Percentiles rank a stretch among this genome's conserved stretches.
Evolutionary conservation across 495 filamentous ascomycete species (phyloP).

Genomic region (Hypoxylon intermedium): DNA sequence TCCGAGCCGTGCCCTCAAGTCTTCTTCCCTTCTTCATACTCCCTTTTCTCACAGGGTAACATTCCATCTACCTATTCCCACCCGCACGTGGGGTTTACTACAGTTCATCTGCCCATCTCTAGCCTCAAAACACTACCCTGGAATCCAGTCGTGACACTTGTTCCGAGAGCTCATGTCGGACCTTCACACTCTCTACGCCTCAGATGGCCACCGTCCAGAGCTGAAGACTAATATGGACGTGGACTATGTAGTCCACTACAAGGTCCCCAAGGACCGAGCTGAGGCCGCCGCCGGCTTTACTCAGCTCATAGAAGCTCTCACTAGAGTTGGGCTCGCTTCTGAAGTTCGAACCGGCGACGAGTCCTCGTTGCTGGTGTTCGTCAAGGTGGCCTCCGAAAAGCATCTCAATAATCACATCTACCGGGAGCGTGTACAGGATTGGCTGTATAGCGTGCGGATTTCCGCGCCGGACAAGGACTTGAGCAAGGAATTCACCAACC

Average conservation of each 20-base stretch:
- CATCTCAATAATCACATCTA: constrained; percentile 71
- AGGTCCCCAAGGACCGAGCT: constrained; percentile 67
- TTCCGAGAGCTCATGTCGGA: constrained; percentile 44
- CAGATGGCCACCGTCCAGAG: constrained; percentile 41
- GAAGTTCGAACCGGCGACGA: constrained; percentile 85
- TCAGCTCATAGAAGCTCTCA: constrained; percentile 74
- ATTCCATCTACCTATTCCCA: neutral
- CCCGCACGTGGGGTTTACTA: neutral
- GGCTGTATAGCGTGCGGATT: constrained; percentile 88
- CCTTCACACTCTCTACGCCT: constrained; percentile 41
- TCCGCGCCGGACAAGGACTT: constrained; percentile 79
- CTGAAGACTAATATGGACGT: constrained; percentile 60
- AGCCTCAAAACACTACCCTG: neutral
- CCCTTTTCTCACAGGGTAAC: neutral
- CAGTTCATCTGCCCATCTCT: neutral
- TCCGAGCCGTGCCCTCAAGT: neutral
- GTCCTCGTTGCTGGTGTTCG: constrained; percentile 80
- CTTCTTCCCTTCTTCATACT: neutral
- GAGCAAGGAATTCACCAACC: constrained; percentile 63
- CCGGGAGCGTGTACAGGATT: constrained; percentile 84
- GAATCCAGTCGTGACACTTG: neutral
- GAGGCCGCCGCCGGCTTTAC: constrained; percentile 75
- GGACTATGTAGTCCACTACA: constrained; percentile 91
- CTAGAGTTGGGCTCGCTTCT: constrained; percentile 76
- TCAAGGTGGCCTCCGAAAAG: constrained; percentile 72